Base-by-base conservation (phyloP, 2,329 filamentous ascomycete genomes). In the Fusarium sulawesiense region DNA sequence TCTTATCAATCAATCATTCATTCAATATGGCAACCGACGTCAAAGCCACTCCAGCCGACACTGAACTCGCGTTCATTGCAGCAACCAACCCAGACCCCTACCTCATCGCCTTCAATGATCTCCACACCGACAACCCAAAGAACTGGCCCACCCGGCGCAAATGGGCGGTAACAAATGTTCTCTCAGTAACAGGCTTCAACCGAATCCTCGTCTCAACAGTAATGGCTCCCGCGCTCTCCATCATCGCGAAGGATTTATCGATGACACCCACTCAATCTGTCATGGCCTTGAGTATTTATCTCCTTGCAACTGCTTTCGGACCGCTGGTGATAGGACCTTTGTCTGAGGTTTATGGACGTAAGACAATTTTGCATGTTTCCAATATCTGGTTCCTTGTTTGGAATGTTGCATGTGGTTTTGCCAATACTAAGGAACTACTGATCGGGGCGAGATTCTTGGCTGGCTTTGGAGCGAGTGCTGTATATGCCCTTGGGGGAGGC, bases 191-290 rank as follows among this genome's bases (percentile, higher is more conserved):
- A 0, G 84, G 83, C 10, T 86, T 87, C 68, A 85, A 84, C 46
- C 82, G 83, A 12, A 85, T 86, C 61, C 80, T 87, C 66, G 82
- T 85, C 0, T 85, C 83, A 6, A 85, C 84, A 1, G 86, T 87
- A 73, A 83, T 86, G 77, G 84, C 85, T 0, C 84, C 84, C 0
- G 84, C 83, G 0, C 69, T 91, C 27, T 68, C 79, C 2, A 72
- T 80, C 2, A 86, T 91, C 46, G 81, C 83, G 7, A 73, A 74
- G 2, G 86, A 89, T 41, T 78, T 90, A 14, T 45, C 84, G 44
- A 88, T 90, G 74, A 82, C 73, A 8, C 75, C 80, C 9, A 77
- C 78, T 40, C 80, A 86, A 68, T 78, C 87, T 4, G 82, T 82
- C 42, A 80, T 90, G 75, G 73, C 81, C 0, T 64, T 85, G 21